Conservation (phyloP, 2,329 filamentous ascomycete species). For the Exophiala viscosa region DNA sequence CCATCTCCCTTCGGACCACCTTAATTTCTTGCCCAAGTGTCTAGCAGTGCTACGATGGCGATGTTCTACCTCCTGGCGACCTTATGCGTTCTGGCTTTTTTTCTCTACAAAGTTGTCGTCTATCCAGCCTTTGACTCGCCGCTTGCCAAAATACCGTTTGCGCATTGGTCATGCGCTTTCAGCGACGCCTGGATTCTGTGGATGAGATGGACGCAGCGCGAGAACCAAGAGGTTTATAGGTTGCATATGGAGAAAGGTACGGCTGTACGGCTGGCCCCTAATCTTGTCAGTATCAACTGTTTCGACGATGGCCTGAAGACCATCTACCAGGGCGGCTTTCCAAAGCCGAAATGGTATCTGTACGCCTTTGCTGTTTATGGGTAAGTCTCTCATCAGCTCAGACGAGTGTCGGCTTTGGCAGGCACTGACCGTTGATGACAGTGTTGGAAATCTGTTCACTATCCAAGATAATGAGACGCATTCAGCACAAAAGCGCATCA, state of each 20-base stretch:
- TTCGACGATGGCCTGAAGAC: slow-evolving; percentile 60
- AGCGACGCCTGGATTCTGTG: slow-evolving; percentile 65
- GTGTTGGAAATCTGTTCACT: no score
- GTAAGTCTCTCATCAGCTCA: slow-evolving; percentile 37
- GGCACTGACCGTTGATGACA: no score
- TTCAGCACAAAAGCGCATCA: slow-evolving; percentile 67
- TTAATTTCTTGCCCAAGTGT: no score
- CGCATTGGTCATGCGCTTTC: slow-evolving; percentile 44
- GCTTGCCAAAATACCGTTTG: slow-evolving; percentile 61
- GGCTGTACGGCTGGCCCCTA: slow-evolving; percentile 60
- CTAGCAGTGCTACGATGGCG: no score
- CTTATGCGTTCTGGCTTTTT: not conserved
- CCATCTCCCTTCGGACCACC: no score
- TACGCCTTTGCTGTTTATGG: slow-evolving; percentile 68
- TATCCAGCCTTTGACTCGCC: slow-evolving; percentile 56
- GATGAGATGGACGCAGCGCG: slow-evolving; percentile 54
- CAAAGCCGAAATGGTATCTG: slow-evolving; percentile 68
- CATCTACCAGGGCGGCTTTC: slow-evolving; percentile 68
- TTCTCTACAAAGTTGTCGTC: slow-evolving; percentile 37
- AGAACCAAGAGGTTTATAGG: slow-evolving; percentile 61
- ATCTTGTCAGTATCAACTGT: slow-evolving; percentile 65
- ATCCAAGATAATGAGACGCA: slow-evolving; percentile 44
- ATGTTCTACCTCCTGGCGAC: no score
- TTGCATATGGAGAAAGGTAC: slow-evolving; percentile 58
- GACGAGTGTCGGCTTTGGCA: no score